Base-by-base conservation (phyloP, 2,329 filamentous ascomycete genomes). In the Pseudopyricularia cyperi region DNA sequence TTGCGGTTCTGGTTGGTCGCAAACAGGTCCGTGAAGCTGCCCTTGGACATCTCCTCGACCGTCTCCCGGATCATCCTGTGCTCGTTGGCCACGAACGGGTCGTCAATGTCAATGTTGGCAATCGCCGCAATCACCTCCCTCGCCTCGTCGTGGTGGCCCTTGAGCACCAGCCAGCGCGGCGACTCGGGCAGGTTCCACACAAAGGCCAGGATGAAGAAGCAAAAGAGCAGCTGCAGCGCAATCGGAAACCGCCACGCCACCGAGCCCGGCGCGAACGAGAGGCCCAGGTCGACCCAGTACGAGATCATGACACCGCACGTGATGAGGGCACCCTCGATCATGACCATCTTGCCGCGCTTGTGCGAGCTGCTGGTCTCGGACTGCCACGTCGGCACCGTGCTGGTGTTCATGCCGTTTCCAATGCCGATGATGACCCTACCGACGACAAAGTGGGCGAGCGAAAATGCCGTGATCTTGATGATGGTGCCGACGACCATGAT, bases 191-290 rank as follows among this genome's bases (percentile, higher is more conserved):
- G 62, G 52, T 67, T 66, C 60, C 76, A 68, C 49, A 80, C 72
- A 49, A 75, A 71, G 2, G 62, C 54, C 12, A 83, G 63, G 47
- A 83, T 79, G 54, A 82, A 71, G 7, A 82, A 12, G 28, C 77
- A 78, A 60, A 83, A 83, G 24, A 75, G 57, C 28, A 81, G 71
- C 57, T 78, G 74, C 60, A 79, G 75, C 2, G 72, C 74, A 17
- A 83, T 67, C 0, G 81, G 80, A 60, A 83, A 82, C 2, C 81
- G 70, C 81, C 80, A 79, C 0, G 71, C 65, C 24, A 76, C 68
- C 11, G 70, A 71, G 47, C 68, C 68, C 1, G 67, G 73, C 4
- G 72, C 69, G 56, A 76, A 79, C 3, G 72, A 75, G 56, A 79
- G 68, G 19, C 76, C 78, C 42, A 79, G 73, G 56, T 81, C 77